A percentile compares a stretch with the other conserved stretches of the same genome.
phyloP scores from a whole-genome alignment of 2,329 filamentous ascomycete genomes.

The Scopulariopsis brevicaulis region DNA sequence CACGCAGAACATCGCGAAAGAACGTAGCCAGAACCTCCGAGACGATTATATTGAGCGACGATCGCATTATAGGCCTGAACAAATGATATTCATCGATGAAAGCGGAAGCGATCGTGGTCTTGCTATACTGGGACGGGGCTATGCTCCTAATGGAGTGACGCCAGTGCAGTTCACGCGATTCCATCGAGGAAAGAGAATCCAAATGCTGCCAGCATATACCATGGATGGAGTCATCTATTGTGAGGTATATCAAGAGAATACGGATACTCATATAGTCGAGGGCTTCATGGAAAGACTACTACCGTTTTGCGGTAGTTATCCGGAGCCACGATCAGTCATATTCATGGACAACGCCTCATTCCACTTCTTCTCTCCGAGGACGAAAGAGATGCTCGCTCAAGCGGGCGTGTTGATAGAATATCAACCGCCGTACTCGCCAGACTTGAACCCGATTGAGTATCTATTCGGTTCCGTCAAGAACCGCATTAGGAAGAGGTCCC shows the following conservation, averaged over 20 bases:
- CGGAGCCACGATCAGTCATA: conserved; percentile 9
- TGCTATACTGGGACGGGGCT: conserved; percentile 8
- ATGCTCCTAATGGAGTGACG: conserved; percentile 8
- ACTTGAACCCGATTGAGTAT: conserved; percentile 8
- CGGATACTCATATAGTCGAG: conserved; percentile 7
- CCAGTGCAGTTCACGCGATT: conserved; percentile 8
- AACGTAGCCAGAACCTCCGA: conserved; percentile 9
- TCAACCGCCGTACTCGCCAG: conserved; percentile 8
- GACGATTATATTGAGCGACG: conserved; percentile 9
- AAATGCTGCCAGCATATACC: conserved; percentile 9
- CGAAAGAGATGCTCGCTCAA: conserved; percentile 6
- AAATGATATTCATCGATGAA: conserved; percentile 9
- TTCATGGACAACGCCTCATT: conserved; percentile 11
- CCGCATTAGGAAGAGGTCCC: conserved; percentile 7
- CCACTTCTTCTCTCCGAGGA: conserved; percentile 7
- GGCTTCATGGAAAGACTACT: conserved; percentile 9
- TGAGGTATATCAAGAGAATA: conserved; percentile 10
- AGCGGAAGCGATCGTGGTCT: conserved; percentile 8
- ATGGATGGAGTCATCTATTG: conserved; percentile 8
- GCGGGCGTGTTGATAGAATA: conserved; percentile 8
- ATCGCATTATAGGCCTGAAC: conserved; percentile 6
- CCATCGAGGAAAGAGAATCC: conserved; percentile 8
- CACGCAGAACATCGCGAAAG: no score
- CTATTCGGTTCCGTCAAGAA: conserved; percentile 10
- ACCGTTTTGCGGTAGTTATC: conserved; percentile 9